Evolutionary conservation across 78 protist genomes (phyloP).

Genomic region (Dictyostelium purpureum): DNA sequence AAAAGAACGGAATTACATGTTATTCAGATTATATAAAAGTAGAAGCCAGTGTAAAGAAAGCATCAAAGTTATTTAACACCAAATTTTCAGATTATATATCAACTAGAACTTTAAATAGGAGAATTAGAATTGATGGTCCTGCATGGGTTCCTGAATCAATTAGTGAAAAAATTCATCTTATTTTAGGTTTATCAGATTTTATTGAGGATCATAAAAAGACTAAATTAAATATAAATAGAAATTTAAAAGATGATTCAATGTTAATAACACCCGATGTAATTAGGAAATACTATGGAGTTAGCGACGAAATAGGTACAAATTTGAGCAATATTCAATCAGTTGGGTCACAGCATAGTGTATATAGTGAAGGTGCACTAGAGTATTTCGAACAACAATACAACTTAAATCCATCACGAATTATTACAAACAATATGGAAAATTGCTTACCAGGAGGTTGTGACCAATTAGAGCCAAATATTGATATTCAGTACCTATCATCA

Average conservation of each 20-base stretch:
- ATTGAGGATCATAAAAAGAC: slow-evolving; percentile 13
- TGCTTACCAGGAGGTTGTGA: neutral
- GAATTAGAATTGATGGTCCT: slow-evolving; percentile 30
- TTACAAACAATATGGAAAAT: neutral
- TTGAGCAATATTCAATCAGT: neutral
- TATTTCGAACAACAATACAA: neutral
- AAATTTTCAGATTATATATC: slow-evolving; percentile 5
- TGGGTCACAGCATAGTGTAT: neutral
- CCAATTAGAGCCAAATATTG: neutral
- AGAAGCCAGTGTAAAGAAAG: neutral
- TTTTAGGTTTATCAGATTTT: slow-evolving; percentile 70
- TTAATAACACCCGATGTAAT: neutral
- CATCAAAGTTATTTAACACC: neutral
- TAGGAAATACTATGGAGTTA: neutral
- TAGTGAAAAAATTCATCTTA: slow-evolving; percentile 43
- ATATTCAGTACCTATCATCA: neutral
- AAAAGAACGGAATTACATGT: neutral
- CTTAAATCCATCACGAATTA: neutral
- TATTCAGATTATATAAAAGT: slow-evolving; percentile 39
- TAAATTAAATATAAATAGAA: neutral
- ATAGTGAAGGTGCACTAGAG: neutral
- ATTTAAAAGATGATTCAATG: neutral
- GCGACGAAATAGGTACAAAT: neutral
- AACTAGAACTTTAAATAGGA: neutral
- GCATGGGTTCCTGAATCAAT: slow-evolving; percentile 29